Base-by-base conservation (phyloP, 192 early-diverging fungal species). In the Dispira simplex region DNA sequence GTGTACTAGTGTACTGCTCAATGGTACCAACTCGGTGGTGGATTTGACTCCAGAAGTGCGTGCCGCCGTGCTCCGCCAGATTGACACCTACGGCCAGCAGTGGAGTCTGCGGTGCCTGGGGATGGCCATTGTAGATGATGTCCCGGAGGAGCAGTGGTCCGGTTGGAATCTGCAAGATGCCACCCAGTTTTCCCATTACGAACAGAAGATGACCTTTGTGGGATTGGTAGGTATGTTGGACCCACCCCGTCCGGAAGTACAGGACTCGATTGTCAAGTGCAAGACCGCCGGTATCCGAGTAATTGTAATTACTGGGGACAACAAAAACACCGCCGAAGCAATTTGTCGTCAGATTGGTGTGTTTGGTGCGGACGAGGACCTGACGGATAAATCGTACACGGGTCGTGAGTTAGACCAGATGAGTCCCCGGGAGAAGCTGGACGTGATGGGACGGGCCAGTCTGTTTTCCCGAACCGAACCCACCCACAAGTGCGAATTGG, bases 281-380 rank as follows among this genome's bases (percentile, higher is more conserved):
- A 77, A 83, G 46, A 84, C 83, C 52, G 97, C 97, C 28, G 97
- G 97, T 57, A 97, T 99, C 65, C 84, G 94, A 48, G 97, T 99
- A 23, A 90, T 98, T 71, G 90, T 99, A 21, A 94, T 98, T 68
- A 99, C 95, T 26, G 97, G 95, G 68, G 95, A 99, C 77, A 90
- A 94, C 77, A 89, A 91, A 76, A 88, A 90, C 71, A 99, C 95
- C 8, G 95, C 95, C 52, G 93, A 97, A 77, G 81, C 89, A 63
- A 94, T 99, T 67, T 95, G 92, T 72, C 86, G 89, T 64, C 77
- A 85, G 67, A 96, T 99, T 77, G 97, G 97, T 49, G 86, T 99
- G 0, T 92, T 99, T 66, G 80, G 71, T 11, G 66, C 72, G 20
- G 71, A 78, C 45, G 85, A 88, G 53, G 80, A 88, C 67, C 63